Base-by-base conservation (phyloP, 2,329 filamentous ascomycete genomes). In the Trichoderma gracile region DNA sequence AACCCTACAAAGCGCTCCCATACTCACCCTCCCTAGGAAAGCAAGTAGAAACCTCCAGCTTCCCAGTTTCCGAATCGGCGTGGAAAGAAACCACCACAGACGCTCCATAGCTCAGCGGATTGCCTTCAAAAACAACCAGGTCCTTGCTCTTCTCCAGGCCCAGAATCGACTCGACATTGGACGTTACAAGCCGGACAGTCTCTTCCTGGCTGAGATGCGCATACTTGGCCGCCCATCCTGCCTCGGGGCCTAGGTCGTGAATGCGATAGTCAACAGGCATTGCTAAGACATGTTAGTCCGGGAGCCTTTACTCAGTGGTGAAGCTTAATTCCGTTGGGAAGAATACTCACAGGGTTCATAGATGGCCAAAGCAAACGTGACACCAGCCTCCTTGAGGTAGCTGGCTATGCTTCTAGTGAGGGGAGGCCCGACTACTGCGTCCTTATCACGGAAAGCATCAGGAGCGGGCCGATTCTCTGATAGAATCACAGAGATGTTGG, bases 61-160 rank as follows among this genome's bases (percentile, higher is more conserved):
- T 70, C 12, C 69, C 70, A 6, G 67, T 70, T 30, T 71, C 69
- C 15, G 68, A 70, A 10, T 70, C 68, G 23, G 73, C 71, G 43
- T 74, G 71, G 63, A 79, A 72, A n/a, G 71, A 71, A 19, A 80
- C 47, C 7, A 76, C 76, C 38, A 78, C 77, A 45, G 74, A 78
- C 1, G 74, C 78, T 3, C 77, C 76, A 56, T 74, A 77, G 63
- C 76, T 71, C 47, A 81, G 67, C 21, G 79, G 79, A 68, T 75
- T 74, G 5, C 78, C 78, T 67, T 81, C 79, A 70, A 74, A 81
- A 17, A 81, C 65, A 10, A 81, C 79, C 49, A 80, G 69, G 64
- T 81, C 79, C 14, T 68, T 69, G 55, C 71, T 72, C 33, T 66
- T 71, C 49, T 75, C 69, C 25, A 81, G 69, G 2, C 73, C 71